These are phyloP conservation scores for Phytophthora uliginosa DNA, from an alignment of 352 stramenopile species.

Conservation along the genomic window DNA sequence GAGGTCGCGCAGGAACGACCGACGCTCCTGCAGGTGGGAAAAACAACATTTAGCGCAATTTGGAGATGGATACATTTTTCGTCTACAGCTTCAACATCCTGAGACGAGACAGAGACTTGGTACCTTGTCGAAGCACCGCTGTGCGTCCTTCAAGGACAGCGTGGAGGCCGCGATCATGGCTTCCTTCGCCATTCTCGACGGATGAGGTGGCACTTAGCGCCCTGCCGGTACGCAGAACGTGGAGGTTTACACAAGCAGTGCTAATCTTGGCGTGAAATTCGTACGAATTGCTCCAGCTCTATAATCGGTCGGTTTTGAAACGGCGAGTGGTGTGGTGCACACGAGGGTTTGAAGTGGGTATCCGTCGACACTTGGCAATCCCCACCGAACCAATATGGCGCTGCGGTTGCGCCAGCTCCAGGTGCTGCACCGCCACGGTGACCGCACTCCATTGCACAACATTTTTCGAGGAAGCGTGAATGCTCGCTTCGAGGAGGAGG, in stretches of 20 bases:
- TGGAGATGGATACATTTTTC: conserved; percentile 29
- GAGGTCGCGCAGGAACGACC: conserved; percentile 70
- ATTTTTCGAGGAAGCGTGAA: conserved; percentile 55
- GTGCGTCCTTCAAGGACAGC: conserved; percentile 76
- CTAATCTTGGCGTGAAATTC: conserved; percentile 22
- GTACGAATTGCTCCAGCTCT: conserved; percentile 3
- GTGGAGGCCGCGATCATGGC: conserved; percentile 36
- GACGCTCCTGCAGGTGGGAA: conserved; percentile 61
- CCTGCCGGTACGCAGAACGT: conserved; percentile 1
- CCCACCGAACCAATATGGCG: conserved; percentile 29
- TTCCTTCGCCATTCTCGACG: conserved; percentile 30
- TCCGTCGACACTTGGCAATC: background rate
- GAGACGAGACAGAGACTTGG: background rate
- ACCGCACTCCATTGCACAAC: conserved; percentile 83
- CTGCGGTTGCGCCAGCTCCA: conserved; percentile 80
- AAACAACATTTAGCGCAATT: conserved; percentile 5
- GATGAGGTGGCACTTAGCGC: conserved; percentile 13
- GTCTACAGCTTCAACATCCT: conserved; percentile 38
- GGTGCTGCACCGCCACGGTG: conserved; percentile 82
- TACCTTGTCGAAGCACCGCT: conserved; percentile 85
- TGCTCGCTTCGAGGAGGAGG: conserved; percentile 41
- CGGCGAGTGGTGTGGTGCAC: conserved; percentile 35
- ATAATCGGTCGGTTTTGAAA: conserved; percentile 32
- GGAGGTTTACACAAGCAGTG: conserved; percentile 20
- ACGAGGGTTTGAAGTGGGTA: conserved; percentile 8